These are phyloP conservation scores for Fennellomyces sp. DNA, from an alignment of 371 early-diverging fungal species.

Conservation along the genomic window DNA sequence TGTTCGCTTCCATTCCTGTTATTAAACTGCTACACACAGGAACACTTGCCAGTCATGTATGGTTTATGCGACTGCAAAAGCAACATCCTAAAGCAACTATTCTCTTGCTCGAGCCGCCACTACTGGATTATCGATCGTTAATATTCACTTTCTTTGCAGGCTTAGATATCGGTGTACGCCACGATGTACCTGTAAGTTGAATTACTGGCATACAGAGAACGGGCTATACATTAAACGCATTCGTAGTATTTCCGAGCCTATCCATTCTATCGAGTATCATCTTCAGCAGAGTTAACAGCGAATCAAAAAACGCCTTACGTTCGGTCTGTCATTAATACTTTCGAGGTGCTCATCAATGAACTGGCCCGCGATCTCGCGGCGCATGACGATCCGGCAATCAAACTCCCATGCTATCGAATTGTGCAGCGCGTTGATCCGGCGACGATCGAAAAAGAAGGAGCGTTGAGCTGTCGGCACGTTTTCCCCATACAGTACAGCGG, in stretches of 20 bases:
- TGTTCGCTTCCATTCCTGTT: neutral
- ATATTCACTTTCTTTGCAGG: slow-evolving; percentile 10
- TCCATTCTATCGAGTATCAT: slow-evolving; percentile 10
- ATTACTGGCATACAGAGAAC: neutral
- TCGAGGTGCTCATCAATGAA: slow-evolving; percentile 6
- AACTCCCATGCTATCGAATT: slow-evolving; percentile 8
- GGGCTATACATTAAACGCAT: neutral
- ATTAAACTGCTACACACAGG: neutral
- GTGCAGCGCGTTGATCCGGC: slow-evolving; percentile 9
- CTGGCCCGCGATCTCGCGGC: slow-evolving; percentile 8
- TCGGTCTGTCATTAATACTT: neutral
- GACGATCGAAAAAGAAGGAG: neutral
- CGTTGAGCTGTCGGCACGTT: neutral
- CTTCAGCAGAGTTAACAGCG: slow-evolving; percentile 1
- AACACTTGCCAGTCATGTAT: slow-evolving; percentile 6
- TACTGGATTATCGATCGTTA: slow-evolving; percentile 4
- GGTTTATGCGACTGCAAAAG: slow-evolving; percentile 1
- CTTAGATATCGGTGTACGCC: slow-evolving; percentile 6
- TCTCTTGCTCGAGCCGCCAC: slow-evolving; percentile 8
- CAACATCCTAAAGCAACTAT: slow-evolving; percentile 10
- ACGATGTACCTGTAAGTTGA: slow-evolving; percentile 11
- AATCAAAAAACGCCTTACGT: neutral
- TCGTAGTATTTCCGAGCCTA: slow-evolving; percentile 8
- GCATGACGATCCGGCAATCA: slow-evolving; percentile 5
- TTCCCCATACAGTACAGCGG: slow-evolving; percentile 8